Evolutionary conservation across 768 basidiomycete species (phyloP), one percentile per base, ranked within the genome.

Genomic region (Inosperma sp.): DNA sequence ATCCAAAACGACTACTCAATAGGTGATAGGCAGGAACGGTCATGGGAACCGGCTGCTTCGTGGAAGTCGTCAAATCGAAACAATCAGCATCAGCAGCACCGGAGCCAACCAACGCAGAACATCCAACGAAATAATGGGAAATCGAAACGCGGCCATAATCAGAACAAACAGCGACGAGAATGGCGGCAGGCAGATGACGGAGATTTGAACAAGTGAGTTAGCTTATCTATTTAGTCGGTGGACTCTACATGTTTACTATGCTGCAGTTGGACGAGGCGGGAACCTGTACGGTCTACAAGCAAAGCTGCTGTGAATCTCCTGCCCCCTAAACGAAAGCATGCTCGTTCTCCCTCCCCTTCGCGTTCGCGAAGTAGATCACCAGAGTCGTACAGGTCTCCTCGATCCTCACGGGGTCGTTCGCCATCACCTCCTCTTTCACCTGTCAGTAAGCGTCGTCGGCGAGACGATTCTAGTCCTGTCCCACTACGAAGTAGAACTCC

Each of bases 131-230:
- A 64, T 55, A 59, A 65, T 47, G 49, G 62, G 62, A 59, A 72
- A 44, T 57, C 60, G 47, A 72, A 72, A 59, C 68, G 61, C 41
- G 59, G 54, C 41, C 55, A 72, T 29, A 67, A 67, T 47, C 57
- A 62, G 41, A 69, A 62, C 35, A 72, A 75, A 56, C 67, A 70
- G 49, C 72, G 74, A 51, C 67, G 75, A 47, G 76, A 79, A 54
- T 76, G 78, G 77, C 65, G 76, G 33, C 50, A 42, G 59, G 62
- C 71, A 53, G 83, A 88, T 36, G 85, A 88, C 48, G 74, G 77
- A n/a, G 78, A 75, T 59, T 65, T 83, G 45, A 90, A 89, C 67
- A 90, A 89, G 88, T 91, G 66, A 40, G 83, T 67, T 43, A n/a
- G n/a, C n/a, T n/a, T n/a, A n/a, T n/a, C n/a, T n/a, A n/a, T n/a